Conservation (phyloP, 768 basidiomycete genomes). For the Phaffia tasmanica region DNA sequence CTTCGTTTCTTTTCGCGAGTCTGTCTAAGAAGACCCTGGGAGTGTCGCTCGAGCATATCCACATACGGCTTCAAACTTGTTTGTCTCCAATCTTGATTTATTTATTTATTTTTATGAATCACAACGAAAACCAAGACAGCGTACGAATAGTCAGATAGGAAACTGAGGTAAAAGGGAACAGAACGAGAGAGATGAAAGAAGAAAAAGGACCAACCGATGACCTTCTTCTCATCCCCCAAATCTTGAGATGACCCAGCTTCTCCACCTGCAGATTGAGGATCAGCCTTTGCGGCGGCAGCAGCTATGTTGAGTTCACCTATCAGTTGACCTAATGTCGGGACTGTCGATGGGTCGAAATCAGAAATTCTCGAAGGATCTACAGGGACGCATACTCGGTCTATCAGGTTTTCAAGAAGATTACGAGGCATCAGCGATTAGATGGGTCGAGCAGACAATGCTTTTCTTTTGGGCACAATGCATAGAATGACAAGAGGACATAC, state of each 20-base stretch:
- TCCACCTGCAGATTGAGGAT: not conserved
- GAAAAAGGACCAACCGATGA: slow-evolving; percentile 11
- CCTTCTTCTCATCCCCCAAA: not conserved
- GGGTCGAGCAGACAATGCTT: not conserved
- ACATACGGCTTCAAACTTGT: slow-evolving; percentile 84
- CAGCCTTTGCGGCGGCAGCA: slow-evolving; percentile 2
- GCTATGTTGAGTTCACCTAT: slow-evolving; percentile 59
- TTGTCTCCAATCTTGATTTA: slow-evolving; percentile 73
- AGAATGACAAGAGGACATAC: slow-evolving; percentile 30
- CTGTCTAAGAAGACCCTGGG: slow-evolving; percentile 37
- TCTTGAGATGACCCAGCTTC: not conserved
- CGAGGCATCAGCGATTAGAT: not conserved
- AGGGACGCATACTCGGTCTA: slow-evolving; percentile 84
- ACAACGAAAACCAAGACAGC: not conserved
- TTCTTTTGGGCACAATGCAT: not conserved
- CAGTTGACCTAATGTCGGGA: slow-evolving; percentile 80
- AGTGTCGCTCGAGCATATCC: slow-evolving; percentile 74
- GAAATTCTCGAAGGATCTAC: slow-evolving; percentile 65
- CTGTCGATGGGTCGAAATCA: slow-evolving; percentile 67
- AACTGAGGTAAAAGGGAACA: not conserved
- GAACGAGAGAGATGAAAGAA: not conserved
- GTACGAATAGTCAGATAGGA: not conserved
- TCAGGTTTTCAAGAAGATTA: too few relatives aligned
- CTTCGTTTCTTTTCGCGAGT: slow-evolving; percentile 34
- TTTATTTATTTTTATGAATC: slow-evolving; percentile 9